phyloP scores from a whole-genome alignment of 75 land plant genomes.

The Pinus taeda region DNA sequence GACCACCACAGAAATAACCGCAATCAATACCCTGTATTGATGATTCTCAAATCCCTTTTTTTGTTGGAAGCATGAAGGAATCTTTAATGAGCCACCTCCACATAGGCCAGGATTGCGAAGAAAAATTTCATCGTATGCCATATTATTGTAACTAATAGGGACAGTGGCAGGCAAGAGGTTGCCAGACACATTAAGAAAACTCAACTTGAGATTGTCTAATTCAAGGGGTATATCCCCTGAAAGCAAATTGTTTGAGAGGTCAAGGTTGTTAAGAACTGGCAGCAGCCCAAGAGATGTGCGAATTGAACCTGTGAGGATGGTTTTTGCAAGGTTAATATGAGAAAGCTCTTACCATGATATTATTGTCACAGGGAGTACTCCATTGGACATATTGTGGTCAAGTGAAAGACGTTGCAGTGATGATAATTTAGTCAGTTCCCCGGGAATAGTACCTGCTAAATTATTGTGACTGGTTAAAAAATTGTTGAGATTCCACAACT shows the following conservation, averaged over 20 bases:
- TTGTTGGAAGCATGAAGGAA: not conserved
- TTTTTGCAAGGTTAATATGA: slow-evolving; percentile 28
- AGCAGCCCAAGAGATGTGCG: slow-evolving; percentile 35
- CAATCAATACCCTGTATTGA: not conserved
- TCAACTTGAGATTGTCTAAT: slow-evolving; percentile 25
- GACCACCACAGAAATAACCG: slow-evolving; percentile 7
- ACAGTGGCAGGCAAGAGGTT: slow-evolving; percentile 34
- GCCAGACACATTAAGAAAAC: slow-evolving; percentile 38
- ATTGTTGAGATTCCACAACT: slow-evolving; percentile 11
- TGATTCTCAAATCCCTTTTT: not conserved
- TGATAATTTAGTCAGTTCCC: slow-evolving; percentile 16
- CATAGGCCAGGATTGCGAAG: slow-evolving; percentile 35
- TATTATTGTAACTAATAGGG: slow-evolving; percentile 15
- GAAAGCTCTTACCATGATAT: slow-evolving; percentile 12
- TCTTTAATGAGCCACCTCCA: not conserved
- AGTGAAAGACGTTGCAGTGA: slow-evolving; percentile 18
- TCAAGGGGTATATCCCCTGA: slow-evolving; percentile 35
- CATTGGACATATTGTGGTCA: slow-evolving; percentile 33
- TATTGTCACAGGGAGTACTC: slow-evolving; percentile 19
- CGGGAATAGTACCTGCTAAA: slow-evolving; percentile 44
- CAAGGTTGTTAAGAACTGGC: slow-evolving; percentile 25
- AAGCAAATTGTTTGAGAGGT: slow-evolving; percentile 41
- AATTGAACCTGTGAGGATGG: slow-evolving; percentile 44
- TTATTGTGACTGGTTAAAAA: slow-evolving; percentile 32
- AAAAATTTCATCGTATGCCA: slow-evolving; percentile 30